Conservation (phyloP, 495 filamentous ascomycete genomes). For the Penicillium flavigenum region DNA sequence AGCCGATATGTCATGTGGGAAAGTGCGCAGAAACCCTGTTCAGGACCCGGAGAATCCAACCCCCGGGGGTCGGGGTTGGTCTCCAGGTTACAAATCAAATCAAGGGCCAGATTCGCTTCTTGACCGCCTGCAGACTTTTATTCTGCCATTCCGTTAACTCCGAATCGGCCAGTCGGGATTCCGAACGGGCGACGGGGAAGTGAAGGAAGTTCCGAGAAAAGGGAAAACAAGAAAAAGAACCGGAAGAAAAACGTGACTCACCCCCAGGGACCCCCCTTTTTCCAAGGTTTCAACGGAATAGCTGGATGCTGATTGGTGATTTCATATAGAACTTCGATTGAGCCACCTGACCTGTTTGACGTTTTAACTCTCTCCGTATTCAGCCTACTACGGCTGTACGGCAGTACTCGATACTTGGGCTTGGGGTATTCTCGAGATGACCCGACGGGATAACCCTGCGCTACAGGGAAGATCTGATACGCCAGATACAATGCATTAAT, state of each 20-base stretch:
- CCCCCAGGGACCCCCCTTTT: conserved; percentile 4
- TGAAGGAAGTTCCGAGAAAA: conserved; percentile 16
- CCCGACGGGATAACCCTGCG: not conserved
- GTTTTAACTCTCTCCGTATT: not conserved
- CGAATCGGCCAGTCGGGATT: conserved; percentile 24
- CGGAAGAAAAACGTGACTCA: conserved; percentile 27
- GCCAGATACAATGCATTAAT: not conserved
- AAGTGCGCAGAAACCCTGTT: not conserved
- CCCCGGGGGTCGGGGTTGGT: too few species aligned
- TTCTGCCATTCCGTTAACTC: conserved; percentile 15
- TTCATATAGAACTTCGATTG: conserved; percentile 1
- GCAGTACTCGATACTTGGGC: conserved; percentile 9
- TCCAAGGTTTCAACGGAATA: conserved; percentile 2
- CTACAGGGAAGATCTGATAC: not conserved
- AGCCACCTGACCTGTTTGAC: conserved; percentile 19
- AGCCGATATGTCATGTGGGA: not conserved
- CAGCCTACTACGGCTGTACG: not conserved
- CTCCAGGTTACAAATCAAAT: not conserved
- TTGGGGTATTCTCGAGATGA: not conserved
- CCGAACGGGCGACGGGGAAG: conserved; percentile 23
- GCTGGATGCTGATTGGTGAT: conserved; percentile 10
- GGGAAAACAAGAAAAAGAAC: conserved; percentile 26
- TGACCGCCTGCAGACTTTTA: not conserved
- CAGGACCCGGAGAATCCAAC: not conserved
- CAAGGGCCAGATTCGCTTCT: not conserved